Evolutionary conservation across 257 asterid genomes (phyloP).

Genomic region (Nemophila menziesii): DNA sequence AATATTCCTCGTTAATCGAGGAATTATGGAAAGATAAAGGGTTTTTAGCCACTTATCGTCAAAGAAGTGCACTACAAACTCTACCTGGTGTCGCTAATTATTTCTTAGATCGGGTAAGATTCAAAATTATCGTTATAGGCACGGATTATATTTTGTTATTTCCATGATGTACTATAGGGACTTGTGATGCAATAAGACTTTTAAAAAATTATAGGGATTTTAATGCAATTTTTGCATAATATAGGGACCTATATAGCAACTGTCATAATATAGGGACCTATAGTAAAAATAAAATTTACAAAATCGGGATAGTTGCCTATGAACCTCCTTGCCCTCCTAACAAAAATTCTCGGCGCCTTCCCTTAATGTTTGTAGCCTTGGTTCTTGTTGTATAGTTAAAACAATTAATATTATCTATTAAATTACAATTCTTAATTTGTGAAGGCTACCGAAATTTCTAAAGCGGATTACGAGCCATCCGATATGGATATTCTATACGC

Average conservation of each 20-base stretch:
- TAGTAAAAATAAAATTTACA: too few relatives aligned
- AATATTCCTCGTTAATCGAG: slow-evolving; percentile 59
- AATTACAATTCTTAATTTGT: slow-evolving; percentile 1
- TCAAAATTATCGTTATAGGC: too few relatives aligned
- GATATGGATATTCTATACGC: slow-evolving; percentile 77
- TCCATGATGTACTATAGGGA: too few relatives aligned
- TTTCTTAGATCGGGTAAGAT: slow-evolving; percentile 78
- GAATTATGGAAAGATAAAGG: slow-evolving; percentile 60
- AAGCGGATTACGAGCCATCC: slow-evolving; percentile 69
- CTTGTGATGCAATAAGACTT: too few relatives aligned
- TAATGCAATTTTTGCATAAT: too few relatives aligned
- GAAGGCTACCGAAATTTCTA: slow-evolving; percentile 76
- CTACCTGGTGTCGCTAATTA: slow-evolving; percentile 72
- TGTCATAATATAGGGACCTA: too few relatives aligned
- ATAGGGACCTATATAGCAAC: too few relatives aligned
- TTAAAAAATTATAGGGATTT: too few relatives aligned
- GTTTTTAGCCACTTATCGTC: slow-evolving; percentile 65
- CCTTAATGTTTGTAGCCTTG: neutral
- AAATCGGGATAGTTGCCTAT: too few relatives aligned
- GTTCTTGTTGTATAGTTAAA: neutral
- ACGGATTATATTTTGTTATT: too few relatives aligned
- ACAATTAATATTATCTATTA: neutral
- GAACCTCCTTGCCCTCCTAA: too few relatives aligned
- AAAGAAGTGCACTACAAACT: slow-evolving; percentile 52
- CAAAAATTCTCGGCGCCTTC: too few relatives aligned